These are phyloP conservation scores for Leccinum fuscescens DNA, from an alignment of 1,284 basidiomycete genomes.

Conservation along the genomic window DNA sequence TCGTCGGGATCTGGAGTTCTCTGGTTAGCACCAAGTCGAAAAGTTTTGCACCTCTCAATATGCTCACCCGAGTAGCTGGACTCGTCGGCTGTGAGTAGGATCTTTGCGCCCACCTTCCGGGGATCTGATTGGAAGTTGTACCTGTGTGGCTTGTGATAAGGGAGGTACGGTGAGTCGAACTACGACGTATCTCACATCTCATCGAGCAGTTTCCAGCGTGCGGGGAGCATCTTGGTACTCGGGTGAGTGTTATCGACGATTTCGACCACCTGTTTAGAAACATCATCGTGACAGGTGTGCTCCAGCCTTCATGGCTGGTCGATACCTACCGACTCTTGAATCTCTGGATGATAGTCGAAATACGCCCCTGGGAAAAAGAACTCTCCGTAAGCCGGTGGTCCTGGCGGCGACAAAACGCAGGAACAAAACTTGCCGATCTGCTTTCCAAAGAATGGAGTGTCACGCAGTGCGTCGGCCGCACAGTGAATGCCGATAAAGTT, in stretches of 20 bases:
- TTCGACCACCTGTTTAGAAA: conserved; percentile 44
- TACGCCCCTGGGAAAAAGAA: conserved; percentile 47
- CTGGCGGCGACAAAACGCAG: not conserved
- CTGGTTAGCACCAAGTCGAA: not conserved
- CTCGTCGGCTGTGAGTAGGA: conserved; percentile 49
- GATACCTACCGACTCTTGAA: conserved; percentile 49
- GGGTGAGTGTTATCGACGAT: conserved; percentile 55
- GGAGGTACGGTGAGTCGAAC: not conserved
- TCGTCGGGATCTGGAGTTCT: conserved; percentile 45
- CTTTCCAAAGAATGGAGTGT: conserved; percentile 59
- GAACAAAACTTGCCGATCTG: conserved; percentile 34
- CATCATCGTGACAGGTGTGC: not conserved
- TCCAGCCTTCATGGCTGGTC: not conserved
- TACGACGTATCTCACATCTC: conserved; percentile 39
- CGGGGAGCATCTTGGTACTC: conserved; percentile 54
- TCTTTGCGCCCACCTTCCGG: conserved; percentile 50
- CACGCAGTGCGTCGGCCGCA: conserved; percentile 66
- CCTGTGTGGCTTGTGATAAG: conserved; percentile 29
- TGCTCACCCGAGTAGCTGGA: conserved; percentile 16
- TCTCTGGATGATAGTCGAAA: conserved; percentile 65
- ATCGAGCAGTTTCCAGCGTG: conserved; percentile 50
- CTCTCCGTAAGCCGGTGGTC: not conserved
- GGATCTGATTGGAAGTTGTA: conserved; percentile 72
- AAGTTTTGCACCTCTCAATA: not conserved
- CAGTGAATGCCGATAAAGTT: conserved; percentile 72